phyloP scores from a whole-genome alignment of 148 eudicot genomes.

The Rhododendron henanense region DNA sequence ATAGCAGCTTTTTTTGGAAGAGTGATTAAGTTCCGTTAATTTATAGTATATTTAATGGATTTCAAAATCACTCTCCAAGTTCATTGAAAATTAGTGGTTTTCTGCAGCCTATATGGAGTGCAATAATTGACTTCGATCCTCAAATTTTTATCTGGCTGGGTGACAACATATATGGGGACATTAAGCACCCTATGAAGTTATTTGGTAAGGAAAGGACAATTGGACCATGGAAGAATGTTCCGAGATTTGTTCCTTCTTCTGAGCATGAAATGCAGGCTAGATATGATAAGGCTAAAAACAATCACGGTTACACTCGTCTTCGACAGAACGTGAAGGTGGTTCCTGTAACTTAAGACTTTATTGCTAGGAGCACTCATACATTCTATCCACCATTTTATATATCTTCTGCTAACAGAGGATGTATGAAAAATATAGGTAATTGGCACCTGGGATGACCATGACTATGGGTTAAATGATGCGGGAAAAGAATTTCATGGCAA shows the following conservation, averaged over 20 bases:
- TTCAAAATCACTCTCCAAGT: background rate
- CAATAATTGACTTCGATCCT: slow-evolving; percentile 46
- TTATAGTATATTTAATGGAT: background rate
- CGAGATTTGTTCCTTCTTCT: slow-evolving; percentile 56
- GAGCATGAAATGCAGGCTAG: slow-evolving; percentile 52
- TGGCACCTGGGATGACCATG: slow-evolving; percentile 91
- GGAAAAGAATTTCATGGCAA: slow-evolving; percentile 63
- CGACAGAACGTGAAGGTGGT: slow-evolving; percentile 44
- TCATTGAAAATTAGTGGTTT: background rate
- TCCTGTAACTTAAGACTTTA: background rate
- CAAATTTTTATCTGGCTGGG: slow-evolving; percentile 72
- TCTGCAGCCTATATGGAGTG: slow-evolving; percentile 58
- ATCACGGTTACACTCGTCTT: slow-evolving; percentile 44
- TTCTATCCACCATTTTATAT: background rate
- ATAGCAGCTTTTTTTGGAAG: background rate
- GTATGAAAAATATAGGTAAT: slow-evolving; percentile 35
- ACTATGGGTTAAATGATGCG: slow-evolving; percentile 75
- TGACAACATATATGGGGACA: slow-evolving; percentile 75
- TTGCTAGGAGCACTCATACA: background rate
- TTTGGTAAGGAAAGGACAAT: slow-evolving; percentile 65
- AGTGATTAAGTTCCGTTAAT: background rate
- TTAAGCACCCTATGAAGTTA: slow-evolving; percentile 41
- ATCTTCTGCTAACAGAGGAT: background rate
- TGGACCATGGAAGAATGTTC: slow-evolving; percentile 74
- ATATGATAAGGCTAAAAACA: slow-evolving; percentile 40